phyloP scores from a whole-genome alignment of 192 early-diverging fungal species.

The Coemansia sp. region DNA sequence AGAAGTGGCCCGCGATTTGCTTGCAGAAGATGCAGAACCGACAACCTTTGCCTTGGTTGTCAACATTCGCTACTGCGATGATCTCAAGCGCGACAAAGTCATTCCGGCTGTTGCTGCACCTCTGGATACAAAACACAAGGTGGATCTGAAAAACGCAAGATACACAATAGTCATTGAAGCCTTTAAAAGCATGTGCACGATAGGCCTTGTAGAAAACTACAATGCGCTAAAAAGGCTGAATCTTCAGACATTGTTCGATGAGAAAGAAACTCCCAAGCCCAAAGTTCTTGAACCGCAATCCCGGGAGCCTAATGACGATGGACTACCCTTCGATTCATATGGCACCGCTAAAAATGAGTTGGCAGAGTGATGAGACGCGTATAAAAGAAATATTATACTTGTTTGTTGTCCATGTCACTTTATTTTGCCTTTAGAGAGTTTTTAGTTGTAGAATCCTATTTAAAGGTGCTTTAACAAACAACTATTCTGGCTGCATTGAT shows the following conservation, averaged over 20 bases:
- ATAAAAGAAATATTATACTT: too few relatives aligned
- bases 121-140: constrained; percentile 53
- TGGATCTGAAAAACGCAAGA: constrained; percentile 51
- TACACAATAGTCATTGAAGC: constrained; percentile 53
- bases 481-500: too few relatives aligned
- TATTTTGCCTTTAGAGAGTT: too few relatives aligned
- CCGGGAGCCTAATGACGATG: too few relatives aligned
- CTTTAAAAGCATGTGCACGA: constrained; percentile 53
- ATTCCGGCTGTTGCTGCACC: constrained; percentile 52
- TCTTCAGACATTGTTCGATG: constrained; percentile 52
- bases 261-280: constrained; percentile 9
- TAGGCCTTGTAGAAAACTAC: constrained; percentile 52
- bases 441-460: too few relatives aligned
- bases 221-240: constrained; percentile 42
- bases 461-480: too few relatives aligned
- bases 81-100: constrained; percentile 47
- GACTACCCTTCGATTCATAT: too few relatives aligned
- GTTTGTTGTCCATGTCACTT: too few relatives aligned
- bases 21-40: constrained; percentile 51
- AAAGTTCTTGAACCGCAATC: not conserved
- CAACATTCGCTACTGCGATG: constrained; percentile 54
- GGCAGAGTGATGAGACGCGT: too few relatives aligned
- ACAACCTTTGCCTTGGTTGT: constrained; percentile 53
- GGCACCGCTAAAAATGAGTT: too few relatives aligned
- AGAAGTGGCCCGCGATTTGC: constrained; percentile 30